Conservation (phyloP, 805 yeast genomes). For the Zygoascus bituminiphila region DNA sequence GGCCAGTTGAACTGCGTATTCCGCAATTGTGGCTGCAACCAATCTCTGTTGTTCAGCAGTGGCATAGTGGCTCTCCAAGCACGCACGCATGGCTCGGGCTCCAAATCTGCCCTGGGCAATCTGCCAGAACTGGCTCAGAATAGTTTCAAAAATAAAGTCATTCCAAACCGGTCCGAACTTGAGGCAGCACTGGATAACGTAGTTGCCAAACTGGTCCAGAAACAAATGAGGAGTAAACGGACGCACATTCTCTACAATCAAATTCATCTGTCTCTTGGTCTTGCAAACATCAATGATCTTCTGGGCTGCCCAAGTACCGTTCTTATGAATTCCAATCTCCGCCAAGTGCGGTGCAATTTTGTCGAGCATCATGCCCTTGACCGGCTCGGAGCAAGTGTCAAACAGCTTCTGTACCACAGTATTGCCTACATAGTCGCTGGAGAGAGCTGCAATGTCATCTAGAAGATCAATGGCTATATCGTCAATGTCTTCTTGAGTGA, state of each 20-base stretch:
- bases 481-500: constrained; percentile 61
- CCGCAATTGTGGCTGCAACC: constrained; percentile 68
- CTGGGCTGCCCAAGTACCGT: constrained; percentile 99
- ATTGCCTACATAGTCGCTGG: constrained; percentile 90
- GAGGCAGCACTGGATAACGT: constrained; percentile 89
- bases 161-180: constrained; percentile 85
- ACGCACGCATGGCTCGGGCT: constrained; percentile 89
- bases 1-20: constrained; percentile 70
- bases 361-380: constrained; percentile 75
- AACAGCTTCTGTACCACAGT: constrained; percentile 91
- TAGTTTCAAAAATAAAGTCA: constrained; percentile 79
- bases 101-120: constrained; percentile 89
- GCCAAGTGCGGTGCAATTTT: constrained; percentile 72
- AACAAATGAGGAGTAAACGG: constrained; percentile 81
- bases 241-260: constrained; percentile 61
- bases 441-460: constrained; percentile 80
- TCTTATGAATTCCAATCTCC: constrained; percentile 90
- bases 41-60: constrained; percentile 60
- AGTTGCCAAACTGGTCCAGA: constrained; percentile 94
- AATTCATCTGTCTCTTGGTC: constrained; percentile 51
- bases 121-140: constrained; percentile 66
- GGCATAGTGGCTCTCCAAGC: constrained; percentile 70
- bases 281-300: constrained; percentile 75
- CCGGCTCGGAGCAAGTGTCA: constrained; percentile 55
- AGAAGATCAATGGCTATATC: constrained; percentile 76